Percentiles rank a stretch among this genome's conserved stretches.
Evolutionary conservation across 352 stramenopile species (phyloP).

Genomic region (Globisporangium recalcitrans): DNA sequence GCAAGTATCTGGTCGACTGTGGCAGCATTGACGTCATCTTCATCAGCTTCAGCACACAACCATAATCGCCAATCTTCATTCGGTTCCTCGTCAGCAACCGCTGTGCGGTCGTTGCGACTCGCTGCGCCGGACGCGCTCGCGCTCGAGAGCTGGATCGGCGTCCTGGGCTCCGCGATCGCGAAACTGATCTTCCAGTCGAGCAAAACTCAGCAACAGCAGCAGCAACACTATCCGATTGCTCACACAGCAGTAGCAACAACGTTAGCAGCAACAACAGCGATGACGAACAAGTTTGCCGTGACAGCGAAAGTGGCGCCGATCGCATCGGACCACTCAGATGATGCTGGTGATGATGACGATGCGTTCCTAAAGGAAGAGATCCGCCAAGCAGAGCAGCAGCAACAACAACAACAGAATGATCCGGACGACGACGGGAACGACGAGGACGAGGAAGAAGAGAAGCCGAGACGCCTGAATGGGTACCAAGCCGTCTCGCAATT

Average conservation of each 20-base stretch:
- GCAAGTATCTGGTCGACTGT: conserved; percentile 11
- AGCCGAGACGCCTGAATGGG: neutral
- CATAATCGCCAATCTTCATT: neutral
- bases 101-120: conserved; percentile 31
- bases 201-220: neutral
- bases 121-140: conserved; percentile 25
- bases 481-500: neutral
- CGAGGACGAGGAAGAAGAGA: conserved; percentile 12
- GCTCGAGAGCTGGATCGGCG: conserved; percentile 45
- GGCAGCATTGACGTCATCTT: neutral
- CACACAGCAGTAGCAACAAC: conserved; percentile 16
- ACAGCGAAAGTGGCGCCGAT: conserved; percentile 16
- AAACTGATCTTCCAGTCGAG: conserved; percentile 35
- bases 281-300: neutral
- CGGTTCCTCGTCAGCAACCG: neutral
- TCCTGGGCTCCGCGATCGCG: conserved; percentile 40
- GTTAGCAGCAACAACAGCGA: conserved; percentile 12
- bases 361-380: conserved; percentile 16
- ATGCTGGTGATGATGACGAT: neutral
- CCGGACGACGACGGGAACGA: conserved; percentile 1
- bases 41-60: neutral
- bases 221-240: neutral
- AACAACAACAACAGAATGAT: neutral
- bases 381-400: conserved; percentile 12
- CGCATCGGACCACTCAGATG: neutral